phyloP scores from a whole-genome alignment of 2,329 filamentous ascomycete species.

The Didymellaceae sp. region DNA sequence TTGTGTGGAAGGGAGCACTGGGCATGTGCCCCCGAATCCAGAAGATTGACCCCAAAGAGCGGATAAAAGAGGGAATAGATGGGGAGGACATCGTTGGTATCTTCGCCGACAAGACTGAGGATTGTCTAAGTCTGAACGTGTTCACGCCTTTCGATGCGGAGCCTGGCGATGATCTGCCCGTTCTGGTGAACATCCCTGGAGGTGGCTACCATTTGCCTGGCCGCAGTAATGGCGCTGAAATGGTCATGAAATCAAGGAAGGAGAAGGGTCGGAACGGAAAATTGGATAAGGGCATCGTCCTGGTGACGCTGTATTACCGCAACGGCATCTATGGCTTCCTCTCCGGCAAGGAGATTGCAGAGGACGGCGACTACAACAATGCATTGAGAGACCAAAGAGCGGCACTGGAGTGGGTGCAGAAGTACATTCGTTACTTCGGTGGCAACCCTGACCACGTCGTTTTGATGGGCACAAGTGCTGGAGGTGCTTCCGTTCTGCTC shows the following conservation, averaged over 20 bases:
- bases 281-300: conserved; percentile 41
- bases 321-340: conserved; percentile 55
- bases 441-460: conserved; percentile 56
- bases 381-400: conserved; percentile 49
- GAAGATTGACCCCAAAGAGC: conserved; percentile 37
- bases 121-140: conserved; percentile 53
- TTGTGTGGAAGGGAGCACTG: conserved; percentile 40
- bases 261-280: conserved; percentile 36
- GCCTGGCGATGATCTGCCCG: conserved; percentile 43
- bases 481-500: conserved; percentile 39
- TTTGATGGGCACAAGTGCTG: conserved; percentile 51
- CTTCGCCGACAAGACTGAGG: conserved; percentile 38
- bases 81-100: conserved; percentile 37
- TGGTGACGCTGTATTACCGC: conserved; percentile 45
- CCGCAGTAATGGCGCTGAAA: conserved; percentile 39
- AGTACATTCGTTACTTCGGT: conserved; percentile 54
- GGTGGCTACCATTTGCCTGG: conserved; percentile 51
- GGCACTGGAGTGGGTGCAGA: conserved; percentile 51
- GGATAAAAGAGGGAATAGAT: conserved; percentile 37
- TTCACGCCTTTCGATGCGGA: conserved; percentile 43
- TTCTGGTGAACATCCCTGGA: conserved; percentile 56
- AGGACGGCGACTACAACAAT: conserved; percentile 45
- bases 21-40: conserved; percentile 45
- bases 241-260: conserved; percentile 39
- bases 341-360: conserved; percentile 50